Conservation (phyloP, 495 filamentous ascomycete genomes). For the Pseudevernia furfuracea region DNA sequence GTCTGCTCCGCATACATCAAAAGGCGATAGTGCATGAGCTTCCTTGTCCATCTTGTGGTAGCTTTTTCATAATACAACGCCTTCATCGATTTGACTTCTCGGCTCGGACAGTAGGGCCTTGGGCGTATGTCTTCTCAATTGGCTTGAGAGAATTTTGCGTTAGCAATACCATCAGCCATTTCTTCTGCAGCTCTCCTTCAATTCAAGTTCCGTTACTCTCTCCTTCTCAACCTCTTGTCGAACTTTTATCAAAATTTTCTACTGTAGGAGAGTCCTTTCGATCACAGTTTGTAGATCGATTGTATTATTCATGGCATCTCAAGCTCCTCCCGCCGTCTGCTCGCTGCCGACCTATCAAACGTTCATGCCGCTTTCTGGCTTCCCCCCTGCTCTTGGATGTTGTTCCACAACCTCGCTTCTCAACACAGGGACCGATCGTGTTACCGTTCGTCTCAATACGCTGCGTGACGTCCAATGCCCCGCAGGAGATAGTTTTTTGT, state of each 20-base stretch:
- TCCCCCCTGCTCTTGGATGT: constrained; percentile 1
- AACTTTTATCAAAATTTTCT: background rate
- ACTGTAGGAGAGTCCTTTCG: background rate
- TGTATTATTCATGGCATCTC: background rate
- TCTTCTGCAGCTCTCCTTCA: background rate
- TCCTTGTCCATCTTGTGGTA: background rate
- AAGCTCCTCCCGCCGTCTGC: background rate
- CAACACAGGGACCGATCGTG: background rate
- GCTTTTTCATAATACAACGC: background rate
- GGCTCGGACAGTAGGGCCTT: background rate
- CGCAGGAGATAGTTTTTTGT: background rate
- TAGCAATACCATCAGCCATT: background rate
- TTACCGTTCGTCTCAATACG: background rate
- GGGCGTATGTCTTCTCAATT: background rate
- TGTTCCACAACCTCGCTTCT: background rate
- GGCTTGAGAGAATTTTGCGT: background rate
- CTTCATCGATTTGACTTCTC: background rate
- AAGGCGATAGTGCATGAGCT: background rate
- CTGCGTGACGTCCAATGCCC: background rate
- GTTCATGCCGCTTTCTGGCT: constrained; percentile 1
- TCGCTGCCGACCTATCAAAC: background rate
- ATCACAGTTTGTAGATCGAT: background rate
- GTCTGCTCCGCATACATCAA: background rate
- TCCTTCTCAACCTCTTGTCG: background rate
- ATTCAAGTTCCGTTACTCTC: background rate